Evolutionary conservation across 352 stramenopile species (phyloP), one percentile per base, ranked within the genome.

Genomic region (Thraustochytrium sp.): DNA sequence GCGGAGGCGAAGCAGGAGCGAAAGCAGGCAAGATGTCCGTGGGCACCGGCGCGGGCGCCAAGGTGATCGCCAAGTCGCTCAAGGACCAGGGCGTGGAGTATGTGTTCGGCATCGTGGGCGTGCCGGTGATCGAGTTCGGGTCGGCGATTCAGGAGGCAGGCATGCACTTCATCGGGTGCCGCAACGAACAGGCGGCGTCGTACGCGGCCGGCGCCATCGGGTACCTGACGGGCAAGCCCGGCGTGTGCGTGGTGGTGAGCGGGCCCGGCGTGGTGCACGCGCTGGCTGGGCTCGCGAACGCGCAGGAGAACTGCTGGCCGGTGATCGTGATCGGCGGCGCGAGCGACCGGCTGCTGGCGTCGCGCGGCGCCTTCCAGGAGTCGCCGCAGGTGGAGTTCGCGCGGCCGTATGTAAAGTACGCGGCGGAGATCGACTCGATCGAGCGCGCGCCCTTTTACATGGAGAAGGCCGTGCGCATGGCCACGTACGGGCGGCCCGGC

Each of bases 71-170:
- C 4, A 23, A 83, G 56, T 56, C 82, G 21, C 82, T 86, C n/a
- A 82, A 80, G 38, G 26, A 36, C 26, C 75, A 85, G 53, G 82
- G 82, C 31, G 82, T 86, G 1, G 75, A 85, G 29, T 86, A 83
- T 38, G 49, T 85, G 18, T 86, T 85, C 54, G 82, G 82, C 16
- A 85, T 86, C 42, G 82, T 86, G 2, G 82, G 82, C 31, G 51
- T 83, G 23, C 82, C 82, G 13, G 73, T 86, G 5, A 85, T 82
- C 23, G 76, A 86, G 48, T 13, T 86, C 13, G 82, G 74, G 4
- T 23, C 37, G n/a, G 82, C 73, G 29, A 59, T 31, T 34, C 48
- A 83, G 37, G 56, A 36, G 26, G 82, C 38, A 9, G 82, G 82
- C 1, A 53, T 86, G 21, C 40, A 82, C 34, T 86, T 76, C 40